These are phyloP conservation scores for Pichia cactophila DNA, from an alignment of 1,139 yeast genomes.

Conservation along the genomic window DNA sequence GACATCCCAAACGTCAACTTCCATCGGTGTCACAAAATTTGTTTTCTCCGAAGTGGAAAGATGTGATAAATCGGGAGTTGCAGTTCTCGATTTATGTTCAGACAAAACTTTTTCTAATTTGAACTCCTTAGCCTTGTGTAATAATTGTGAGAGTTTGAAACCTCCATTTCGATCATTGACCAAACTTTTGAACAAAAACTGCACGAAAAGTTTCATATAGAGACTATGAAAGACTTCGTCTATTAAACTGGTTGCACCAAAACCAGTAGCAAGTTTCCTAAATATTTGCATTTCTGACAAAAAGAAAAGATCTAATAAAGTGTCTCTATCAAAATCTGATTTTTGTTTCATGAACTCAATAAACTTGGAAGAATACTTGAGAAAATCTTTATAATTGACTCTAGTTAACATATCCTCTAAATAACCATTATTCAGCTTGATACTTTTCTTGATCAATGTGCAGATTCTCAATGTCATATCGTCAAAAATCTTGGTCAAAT, in stretches of 20 bases:
- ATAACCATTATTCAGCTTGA: constrained; percentile 39
- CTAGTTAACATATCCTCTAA: constrained; percentile 48
- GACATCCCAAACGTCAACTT: neutral
- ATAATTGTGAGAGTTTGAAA: neutral
- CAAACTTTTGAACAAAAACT: constrained; percentile 15
- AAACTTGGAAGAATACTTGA: constrained; percentile 34
- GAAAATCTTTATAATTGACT: constrained; percentile 41
- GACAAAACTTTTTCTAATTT: neutral
- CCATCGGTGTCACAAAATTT: neutral
- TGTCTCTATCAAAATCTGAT: constrained; percentile 27
- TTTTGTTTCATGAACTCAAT: constrained; percentile 20
- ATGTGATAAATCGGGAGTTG: constrained; percentile 1
- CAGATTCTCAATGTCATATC: constrained; percentile 42
- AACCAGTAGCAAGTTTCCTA: constrained; percentile 70
- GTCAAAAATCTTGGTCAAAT: constrained; percentile 61
- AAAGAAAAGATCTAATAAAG: constrained; percentile 35
- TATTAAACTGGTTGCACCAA: constrained; percentile 69
- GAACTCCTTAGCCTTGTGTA: constrained; percentile 1
- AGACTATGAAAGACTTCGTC: constrained; percentile 69
- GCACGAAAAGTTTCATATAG: constrained; percentile 42
- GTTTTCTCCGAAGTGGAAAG: neutral
- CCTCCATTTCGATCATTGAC: constrained; percentile 1
- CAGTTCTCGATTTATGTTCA: constrained; percentile 3
- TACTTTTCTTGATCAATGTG: constrained; percentile 39
- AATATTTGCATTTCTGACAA: constrained; percentile 54